phyloP scores from a whole-genome alignment of 495 filamentous ascomycete genomes.

The Penicillium coprophilum region DNA sequence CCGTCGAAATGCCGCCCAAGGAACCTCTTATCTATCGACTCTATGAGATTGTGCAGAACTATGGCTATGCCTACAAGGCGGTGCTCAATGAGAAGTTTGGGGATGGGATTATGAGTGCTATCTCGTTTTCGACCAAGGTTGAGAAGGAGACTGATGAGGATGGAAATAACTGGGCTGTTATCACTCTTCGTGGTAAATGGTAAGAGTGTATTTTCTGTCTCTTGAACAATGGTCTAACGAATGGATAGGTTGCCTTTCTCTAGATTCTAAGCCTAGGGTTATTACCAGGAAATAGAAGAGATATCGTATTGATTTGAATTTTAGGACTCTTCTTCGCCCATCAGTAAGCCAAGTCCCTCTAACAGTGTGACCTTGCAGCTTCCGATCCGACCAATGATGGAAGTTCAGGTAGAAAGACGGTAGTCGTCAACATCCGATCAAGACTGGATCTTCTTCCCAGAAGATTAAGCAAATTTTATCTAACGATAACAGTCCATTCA shows the following conservation, averaged over 20 bases:
- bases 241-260: slow-evolving; percentile 60
- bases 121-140: slow-evolving; percentile 88
- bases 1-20: slow-evolving; percentile 87
- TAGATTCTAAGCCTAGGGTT: slow-evolving; percentile 46
- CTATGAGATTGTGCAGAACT: slow-evolving; percentile 98
- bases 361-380: not conserved
- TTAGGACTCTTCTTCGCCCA: not conserved
- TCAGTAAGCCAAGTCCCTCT: not conserved
- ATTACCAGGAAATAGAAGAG: not conserved
- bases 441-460: not conserved
- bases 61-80: slow-evolving; percentile 95
- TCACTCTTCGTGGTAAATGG: slow-evolving; percentile 94
- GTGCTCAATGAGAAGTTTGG: slow-evolving; percentile 98
- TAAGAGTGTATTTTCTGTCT: slow-evolving; percentile 35
- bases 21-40: slow-evolving; percentile 93
- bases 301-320: no score
- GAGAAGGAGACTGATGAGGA: slow-evolving; percentile 91
- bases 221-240: slow-evolving; percentile 15
- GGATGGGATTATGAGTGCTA: slow-evolving; percentile 98
- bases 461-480: not conserved
- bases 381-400: not conserved
- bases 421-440: not conserved
- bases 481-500: not conserved
- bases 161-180: slow-evolving; percentile 82
- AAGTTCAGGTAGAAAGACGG: not conserved